Conservation (phyloP, 345 rosid species). For the Hibiscus trionum region DNA sequence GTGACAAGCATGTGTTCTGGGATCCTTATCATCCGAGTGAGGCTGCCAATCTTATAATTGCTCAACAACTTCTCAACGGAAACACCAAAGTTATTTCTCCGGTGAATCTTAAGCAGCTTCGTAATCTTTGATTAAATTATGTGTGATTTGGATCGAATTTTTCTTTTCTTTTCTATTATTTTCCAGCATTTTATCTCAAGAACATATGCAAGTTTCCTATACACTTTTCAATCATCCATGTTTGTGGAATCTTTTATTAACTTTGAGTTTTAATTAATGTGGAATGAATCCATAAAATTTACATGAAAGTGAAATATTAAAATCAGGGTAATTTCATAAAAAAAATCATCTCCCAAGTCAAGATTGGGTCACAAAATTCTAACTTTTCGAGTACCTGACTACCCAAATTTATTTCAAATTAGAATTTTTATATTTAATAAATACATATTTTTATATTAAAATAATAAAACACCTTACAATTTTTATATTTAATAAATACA, state of each 20-base stretch:
- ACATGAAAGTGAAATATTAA: no score
- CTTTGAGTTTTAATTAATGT: not conserved
- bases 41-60: constrained; percentile 62
- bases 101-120: constrained; percentile 33
- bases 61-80: constrained; percentile 37
- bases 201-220: not conserved
- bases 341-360: no score
- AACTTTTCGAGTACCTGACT: no score
- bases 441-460: no score
- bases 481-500: no score
- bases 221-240: not conserved
- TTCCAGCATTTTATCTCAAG: not conserved
- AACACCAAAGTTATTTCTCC: not conserved
- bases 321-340: no score
- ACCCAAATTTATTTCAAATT: no score
- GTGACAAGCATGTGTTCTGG: constrained; percentile 76
- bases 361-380: no score
- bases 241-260: not conserved
- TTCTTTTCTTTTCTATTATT: not conserved
- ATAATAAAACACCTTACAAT: no score
- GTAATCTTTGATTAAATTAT: constrained; percentile 33
- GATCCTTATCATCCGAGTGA: constrained; percentile 88
- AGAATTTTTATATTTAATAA: no score
- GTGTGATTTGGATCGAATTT: not conserved
- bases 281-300: not conserved